Base-by-base conservation (phyloP, 352 stramenopile genomes). In the Globisporangium cystogenes region DNA sequence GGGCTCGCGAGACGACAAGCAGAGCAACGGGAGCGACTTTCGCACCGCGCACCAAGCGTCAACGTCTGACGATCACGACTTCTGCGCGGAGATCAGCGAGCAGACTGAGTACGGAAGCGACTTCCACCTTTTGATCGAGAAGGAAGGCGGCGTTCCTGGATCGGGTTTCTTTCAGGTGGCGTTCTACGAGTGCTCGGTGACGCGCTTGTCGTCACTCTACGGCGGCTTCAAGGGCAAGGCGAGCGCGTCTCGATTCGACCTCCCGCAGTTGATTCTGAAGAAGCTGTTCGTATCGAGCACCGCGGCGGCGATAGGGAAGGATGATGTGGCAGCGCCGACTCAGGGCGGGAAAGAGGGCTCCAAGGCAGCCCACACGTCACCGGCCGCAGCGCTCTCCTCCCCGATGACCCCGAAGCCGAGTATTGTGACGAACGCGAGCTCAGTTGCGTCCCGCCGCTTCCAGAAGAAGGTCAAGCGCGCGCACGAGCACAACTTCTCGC, bases 401-500 rank as follows among this genome's bases (percentile, higher is more conserved):
- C 46, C 33, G 23, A 35, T 55, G 18, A 43, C 41, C 11, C 55
- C 53, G 44, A 65, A 36, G 16, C 48, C 57, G 18, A 41, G 31
- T 16, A n/a, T 20, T 6, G 24, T 57, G 24, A 37, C 60, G 7
- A 53, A 41, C 16, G 54, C 64, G 21, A 70, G 62, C 48, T 51
- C 68, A 50, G 58, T 81, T 26, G 66, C 67, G 2, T 77, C 68
- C 46, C 56, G 59, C 48, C 73, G 72, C 15, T 95, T 92, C 55
- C 71, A 78, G 42, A 90, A 91, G 53, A 86, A 89, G 42, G 68
- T 95, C 4, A 93, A 92, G 56, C 75, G 76, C 33, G 86, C 84
- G 0, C 86, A 95, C 44, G 83, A 95, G 43, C 81, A 93, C 55
- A 95, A 94, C 45, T 95, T 95, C 50, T 93, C 86, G 42, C 78